These are phyloP conservation scores for Dispira simplex DNA, from an alignment of 192 early-diverging fungal species.

Conservation along the genomic window DNA sequence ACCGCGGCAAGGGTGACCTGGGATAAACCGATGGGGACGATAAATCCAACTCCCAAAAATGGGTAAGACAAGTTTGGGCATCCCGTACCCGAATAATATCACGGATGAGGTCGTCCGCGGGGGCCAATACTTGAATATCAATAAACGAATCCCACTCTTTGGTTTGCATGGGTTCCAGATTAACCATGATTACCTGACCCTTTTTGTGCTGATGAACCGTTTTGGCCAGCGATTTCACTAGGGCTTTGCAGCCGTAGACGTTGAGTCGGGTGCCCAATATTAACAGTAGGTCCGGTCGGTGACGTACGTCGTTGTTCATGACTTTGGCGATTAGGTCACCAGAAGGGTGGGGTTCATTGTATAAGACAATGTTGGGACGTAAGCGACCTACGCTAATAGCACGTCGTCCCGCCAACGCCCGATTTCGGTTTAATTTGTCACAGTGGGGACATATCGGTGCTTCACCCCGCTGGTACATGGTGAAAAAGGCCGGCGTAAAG, in stretches of 20 bases:
- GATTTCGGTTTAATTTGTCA: not conserved
- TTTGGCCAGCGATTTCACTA: constrained; percentile 57
- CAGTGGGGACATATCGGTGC: constrained; percentile 10
- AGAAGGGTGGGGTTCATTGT: constrained; percentile 45
- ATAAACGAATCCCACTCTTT: constrained; percentile 67
- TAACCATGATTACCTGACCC: constrained; percentile 58
- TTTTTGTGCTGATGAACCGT: constrained; percentile 34
- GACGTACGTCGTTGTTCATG: constrained; percentile 34
- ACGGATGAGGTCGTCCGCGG: constrained; percentile 34
- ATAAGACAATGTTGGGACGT: constrained; percentile 49
- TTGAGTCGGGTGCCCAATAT: constrained; percentile 85
- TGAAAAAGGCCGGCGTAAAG: constrained; percentile 16
- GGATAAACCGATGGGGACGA: not conserved
- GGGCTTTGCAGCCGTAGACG: constrained; percentile 55
- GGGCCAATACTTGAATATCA: constrained; percentile 60
- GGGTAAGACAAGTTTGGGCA: constrained; percentile 8
- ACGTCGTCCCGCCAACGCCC: constrained; percentile 29
- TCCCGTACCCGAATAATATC: constrained; percentile 12
- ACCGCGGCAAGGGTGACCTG: not conserved
- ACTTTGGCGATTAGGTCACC: constrained; percentile 51
- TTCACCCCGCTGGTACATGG: constrained; percentile 4
- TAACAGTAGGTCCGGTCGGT: constrained; percentile 56
- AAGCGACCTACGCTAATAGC: constrained; percentile 24
- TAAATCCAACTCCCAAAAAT: constrained; percentile 4
- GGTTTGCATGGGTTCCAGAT: constrained; percentile 39